Percentiles rank a stretch among this genome's conserved stretches.
Evolutionary conservation across 1,284 basidiomycete species (phyloP).

Genomic region (Meira nashicola): DNA sequence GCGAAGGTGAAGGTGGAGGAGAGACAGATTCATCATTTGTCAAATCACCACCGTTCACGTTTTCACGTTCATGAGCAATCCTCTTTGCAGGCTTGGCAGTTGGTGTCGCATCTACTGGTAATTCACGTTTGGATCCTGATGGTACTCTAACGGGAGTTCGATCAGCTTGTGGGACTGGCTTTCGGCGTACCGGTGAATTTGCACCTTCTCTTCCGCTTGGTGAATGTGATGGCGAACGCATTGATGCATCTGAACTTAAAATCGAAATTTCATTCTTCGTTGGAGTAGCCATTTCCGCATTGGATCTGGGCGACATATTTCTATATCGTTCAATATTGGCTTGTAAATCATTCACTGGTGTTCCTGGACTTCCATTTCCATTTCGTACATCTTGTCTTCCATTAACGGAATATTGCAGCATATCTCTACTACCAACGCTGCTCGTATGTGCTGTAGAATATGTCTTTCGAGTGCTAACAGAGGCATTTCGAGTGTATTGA

Average conservation of each 20-base stretch:
- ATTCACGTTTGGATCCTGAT: slow-evolving; percentile 6
- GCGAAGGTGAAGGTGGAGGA: background rate
- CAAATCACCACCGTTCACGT: background rate
- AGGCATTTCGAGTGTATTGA: slow-evolving; percentile 19
- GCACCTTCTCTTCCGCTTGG: background rate
- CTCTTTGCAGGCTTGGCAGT: background rate
- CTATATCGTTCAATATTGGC: background rate
- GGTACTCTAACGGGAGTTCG: background rate
- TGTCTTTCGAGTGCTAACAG: slow-evolving; percentile 25
- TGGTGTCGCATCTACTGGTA: background rate
- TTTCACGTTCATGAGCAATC: background rate
- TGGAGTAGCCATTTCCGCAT: background rate
- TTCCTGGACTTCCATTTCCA: background rate
- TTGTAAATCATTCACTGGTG: background rate
- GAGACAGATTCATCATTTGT: background rate
- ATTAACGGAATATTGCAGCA: slow-evolving; percentile 3
- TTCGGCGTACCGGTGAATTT: background rate
- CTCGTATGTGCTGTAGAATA: slow-evolving; percentile 33
- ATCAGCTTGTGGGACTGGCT: background rate
- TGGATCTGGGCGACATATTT: background rate
- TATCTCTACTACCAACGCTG: slow-evolving; percentile 33
- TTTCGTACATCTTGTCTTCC: background rate
- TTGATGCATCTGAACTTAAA: background rate
- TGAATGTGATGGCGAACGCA: no score
- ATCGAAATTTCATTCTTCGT: background rate